These are phyloP conservation scores for Moesziomyces globuligerus DNA, from an alignment of 1,284 basidiomycete genomes.

Conservation along the genomic window DNA sequence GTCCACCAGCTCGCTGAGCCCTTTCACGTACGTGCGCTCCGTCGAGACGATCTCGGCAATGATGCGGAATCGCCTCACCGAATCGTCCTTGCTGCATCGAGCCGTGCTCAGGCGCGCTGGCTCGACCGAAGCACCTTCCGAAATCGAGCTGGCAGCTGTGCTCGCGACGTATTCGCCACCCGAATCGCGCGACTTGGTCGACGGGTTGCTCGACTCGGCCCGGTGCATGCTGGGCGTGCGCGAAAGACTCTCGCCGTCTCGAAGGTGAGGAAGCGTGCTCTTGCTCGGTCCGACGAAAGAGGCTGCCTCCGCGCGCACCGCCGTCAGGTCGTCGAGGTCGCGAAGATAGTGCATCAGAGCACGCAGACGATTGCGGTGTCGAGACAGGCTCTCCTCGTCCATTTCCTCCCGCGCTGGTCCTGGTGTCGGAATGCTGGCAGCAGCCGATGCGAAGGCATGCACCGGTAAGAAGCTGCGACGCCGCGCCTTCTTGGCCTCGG, in stretches of 20 bases:
- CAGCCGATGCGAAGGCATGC: constrained; percentile 12
- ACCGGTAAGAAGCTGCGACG: constrained; percentile 45
- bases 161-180: constrained; percentile 29
- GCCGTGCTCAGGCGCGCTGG: constrained; percentile 21
- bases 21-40: constrained; percentile 93
- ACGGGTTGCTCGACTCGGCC: constrained; percentile 43
- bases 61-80: constrained; percentile 61
- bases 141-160: constrained; percentile 34
- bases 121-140: constrained; percentile 18
- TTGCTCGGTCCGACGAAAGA: constrained; percentile 30
- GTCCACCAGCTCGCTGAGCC: constrained; percentile 88
- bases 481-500: constrained; percentile 27
- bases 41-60: constrained; percentile 74
- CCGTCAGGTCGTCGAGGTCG: constrained; percentile 86
- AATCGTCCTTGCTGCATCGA: constrained; percentile 61
- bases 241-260: constrained; percentile 18
- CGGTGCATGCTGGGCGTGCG: constrained; percentile 34
- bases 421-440: not conserved
- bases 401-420: constrained; percentile 11
- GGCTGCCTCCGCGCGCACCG: constrained; percentile 23
- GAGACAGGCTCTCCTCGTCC: constrained; percentile 36
- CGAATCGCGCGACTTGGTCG: constrained; percentile 38
- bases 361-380: constrained; percentile 79
- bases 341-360: constrained; percentile 93
- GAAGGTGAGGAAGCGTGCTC: constrained; percentile 27